Conservation (phyloP, 306 rosid species). For the Coriaria nepalensis region DNA sequence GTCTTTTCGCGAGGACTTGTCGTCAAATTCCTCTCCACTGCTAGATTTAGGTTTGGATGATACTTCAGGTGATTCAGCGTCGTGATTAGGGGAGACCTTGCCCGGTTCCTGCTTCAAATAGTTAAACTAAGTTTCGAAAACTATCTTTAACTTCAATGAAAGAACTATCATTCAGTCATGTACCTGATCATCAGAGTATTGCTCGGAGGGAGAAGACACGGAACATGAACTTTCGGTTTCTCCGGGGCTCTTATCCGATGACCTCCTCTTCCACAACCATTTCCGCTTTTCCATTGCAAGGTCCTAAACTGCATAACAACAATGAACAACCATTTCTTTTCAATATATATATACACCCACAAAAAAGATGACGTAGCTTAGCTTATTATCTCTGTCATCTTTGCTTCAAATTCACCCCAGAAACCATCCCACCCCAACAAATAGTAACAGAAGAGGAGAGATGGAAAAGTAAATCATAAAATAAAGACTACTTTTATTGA, state of each 20-base stretch:
- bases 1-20: constrained; percentile 15
- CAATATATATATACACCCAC: no score
- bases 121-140: background rate
- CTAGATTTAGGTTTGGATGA: constrained; percentile 29
- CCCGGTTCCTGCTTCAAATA: constrained; percentile 38
- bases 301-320: constrained; percentile 15
- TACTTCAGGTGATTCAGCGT: constrained; percentile 51
- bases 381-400: constrained; percentile 24
- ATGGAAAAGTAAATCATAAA: background rate
- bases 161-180: background rate
- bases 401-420: constrained; percentile 31
- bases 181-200: constrained; percentile 55
- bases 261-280: constrained; percentile 77
- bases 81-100: constrained; percentile 51
- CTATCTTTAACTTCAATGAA: background rate
- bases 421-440: constrained; percentile 17
- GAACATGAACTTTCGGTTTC: constrained; percentile 85
- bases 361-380: constrained; percentile 18
- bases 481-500: constrained; percentile 10
- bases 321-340: background rate
- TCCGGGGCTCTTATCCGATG: constrained; percentile 61
- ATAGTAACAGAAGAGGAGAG: constrained; percentile 8
- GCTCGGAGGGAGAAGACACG: constrained; percentile 64
- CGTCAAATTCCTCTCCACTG: constrained; percentile 16
- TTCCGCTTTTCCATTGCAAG: constrained; percentile 54